Percentiles rank a stretch among this genome's conserved stretches.
Evolutionary conservation across 306 rosid genomes (phyloP).

Genomic region (Citrullus amarus): DNA sequence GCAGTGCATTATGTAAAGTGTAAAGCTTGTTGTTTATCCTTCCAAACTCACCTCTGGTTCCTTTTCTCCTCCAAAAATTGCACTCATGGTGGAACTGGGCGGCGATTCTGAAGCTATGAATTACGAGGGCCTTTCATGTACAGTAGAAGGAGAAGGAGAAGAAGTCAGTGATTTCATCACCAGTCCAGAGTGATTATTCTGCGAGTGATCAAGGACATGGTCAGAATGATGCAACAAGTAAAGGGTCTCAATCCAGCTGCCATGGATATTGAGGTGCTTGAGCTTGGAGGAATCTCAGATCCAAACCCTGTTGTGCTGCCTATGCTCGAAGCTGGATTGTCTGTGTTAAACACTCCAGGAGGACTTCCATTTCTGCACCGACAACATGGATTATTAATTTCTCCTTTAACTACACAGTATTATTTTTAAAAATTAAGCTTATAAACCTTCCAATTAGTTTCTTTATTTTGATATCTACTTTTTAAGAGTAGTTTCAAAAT

Average conservation of each 20-base stretch:
- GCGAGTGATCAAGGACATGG: background rate
- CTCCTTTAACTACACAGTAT: too few relatives aligned
- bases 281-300: conserved; percentile 9
- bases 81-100: conserved; percentile 5
- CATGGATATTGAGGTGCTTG: conserved; percentile 2
- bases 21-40: background rate
- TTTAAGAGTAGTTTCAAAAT: too few relatives aligned
- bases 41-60: conserved; percentile 8
- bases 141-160: background rate
- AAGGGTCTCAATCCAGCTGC: conserved; percentile 12
- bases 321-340: conserved; percentile 9
- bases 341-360: conserved; percentile 2
- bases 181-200: background rate
- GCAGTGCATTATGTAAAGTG: background rate
- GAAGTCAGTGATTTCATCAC: background rate
- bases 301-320: conserved; percentile 11
- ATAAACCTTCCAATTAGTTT: too few relatives aligned
- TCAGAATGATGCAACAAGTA: background rate
- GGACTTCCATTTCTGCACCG: conserved; percentile 10
- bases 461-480: too few relatives aligned
- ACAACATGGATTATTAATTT: background rate
- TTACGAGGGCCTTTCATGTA: background rate
- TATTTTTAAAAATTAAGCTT: too few relatives aligned
- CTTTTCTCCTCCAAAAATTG: conserved; percentile 1
- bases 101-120: background rate